Percentiles rank a stretch among this genome's conserved stretches.
Conservation (phyloP, 1,139 yeast species). For the Hyphopichia pseudoburtonii region DNA sequence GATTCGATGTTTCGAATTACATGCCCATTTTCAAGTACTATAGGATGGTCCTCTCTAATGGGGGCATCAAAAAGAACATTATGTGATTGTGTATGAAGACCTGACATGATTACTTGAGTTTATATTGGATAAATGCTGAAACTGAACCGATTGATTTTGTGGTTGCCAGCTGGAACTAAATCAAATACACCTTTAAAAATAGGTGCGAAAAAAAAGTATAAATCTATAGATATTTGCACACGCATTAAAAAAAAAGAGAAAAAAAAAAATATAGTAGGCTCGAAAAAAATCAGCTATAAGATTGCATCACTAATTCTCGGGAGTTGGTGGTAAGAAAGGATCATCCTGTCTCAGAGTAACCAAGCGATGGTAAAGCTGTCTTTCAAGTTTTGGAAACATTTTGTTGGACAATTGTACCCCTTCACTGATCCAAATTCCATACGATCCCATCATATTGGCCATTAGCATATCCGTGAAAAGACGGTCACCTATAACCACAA, state of each 20-base stretch:
- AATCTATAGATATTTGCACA: background rate
- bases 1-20: slow-evolving; percentile 23
- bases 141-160: too few species aligned
- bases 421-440: slow-evolving; percentile 77
- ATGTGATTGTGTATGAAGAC: slow-evolving; percentile 13
- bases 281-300: background rate
- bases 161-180: too few species aligned
- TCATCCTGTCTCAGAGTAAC: slow-evolving; percentile 19
- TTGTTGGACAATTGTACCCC: slow-evolving; percentile 66
- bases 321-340: slow-evolving; percentile 30
- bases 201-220: background rate
- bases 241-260: background rate
- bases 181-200: background rate
- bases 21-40: slow-evolving; percentile 20
- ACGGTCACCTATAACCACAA: slow-evolving; percentile 88
- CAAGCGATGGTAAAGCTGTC: slow-evolving; percentile 39
- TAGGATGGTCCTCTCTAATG: slow-evolving; percentile 17
- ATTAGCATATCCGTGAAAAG: slow-evolving; percentile 86
- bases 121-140: too few species aligned
- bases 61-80: slow-evolving; percentile 22
- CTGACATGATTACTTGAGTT: slow-evolving; percentile 4
- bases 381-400: slow-evolving; percentile 52
- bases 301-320: slow-evolving; percentile 7
- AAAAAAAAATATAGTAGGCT: background rate
- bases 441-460: slow-evolving; percentile 93